Evolutionary conservation across 805 yeast genomes (phyloP).

Genomic region (Zygotorulaspora florentina): DNA sequence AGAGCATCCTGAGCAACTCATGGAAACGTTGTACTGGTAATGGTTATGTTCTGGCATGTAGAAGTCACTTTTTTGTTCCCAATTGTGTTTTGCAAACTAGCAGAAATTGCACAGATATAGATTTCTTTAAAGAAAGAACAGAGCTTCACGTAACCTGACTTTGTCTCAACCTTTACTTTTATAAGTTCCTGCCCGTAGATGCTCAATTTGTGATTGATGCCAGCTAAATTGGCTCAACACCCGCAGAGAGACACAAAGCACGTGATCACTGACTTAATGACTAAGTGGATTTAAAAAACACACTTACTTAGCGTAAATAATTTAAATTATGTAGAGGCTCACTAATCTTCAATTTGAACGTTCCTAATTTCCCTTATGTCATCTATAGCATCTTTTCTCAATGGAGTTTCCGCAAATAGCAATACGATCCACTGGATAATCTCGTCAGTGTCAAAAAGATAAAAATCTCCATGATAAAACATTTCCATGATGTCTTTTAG

Average conservation of each 20-base stretch:
- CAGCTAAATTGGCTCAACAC: no score
- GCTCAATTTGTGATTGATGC: no score
- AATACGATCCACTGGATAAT: conserved; percentile 36
- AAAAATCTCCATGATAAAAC: conserved; percentile 41
- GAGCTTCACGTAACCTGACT: no score
- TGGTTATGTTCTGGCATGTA: conserved; percentile 41
- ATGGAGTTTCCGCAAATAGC: conserved; percentile 40
- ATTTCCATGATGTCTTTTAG: conserved; percentile 39
- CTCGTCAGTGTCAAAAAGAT: conserved; percentile 37
- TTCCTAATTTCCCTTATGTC: conserved; percentile 42
- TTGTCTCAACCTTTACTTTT: no score
- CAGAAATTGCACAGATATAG: no score
- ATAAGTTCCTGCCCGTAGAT: no score
- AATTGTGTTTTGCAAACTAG: no score
- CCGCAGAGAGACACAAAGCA: no score
- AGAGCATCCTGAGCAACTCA: conserved; percentile 88
- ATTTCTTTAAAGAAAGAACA: no score
- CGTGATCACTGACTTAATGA: no score
- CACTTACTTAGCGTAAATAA: no score
- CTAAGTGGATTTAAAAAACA: no score
- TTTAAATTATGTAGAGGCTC: not conserved
- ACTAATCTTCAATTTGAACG: conserved; percentile 42
- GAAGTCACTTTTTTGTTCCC: not conserved
- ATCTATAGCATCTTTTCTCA: conserved; percentile 34
- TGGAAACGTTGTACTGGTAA: conserved; percentile 75